Percentiles rank a stretch among this genome's conserved stretches.
Evolutionary conservation across 495 filamentous ascomycete species (phyloP).

Genomic region (Podospora pseudoanserina): DNA sequence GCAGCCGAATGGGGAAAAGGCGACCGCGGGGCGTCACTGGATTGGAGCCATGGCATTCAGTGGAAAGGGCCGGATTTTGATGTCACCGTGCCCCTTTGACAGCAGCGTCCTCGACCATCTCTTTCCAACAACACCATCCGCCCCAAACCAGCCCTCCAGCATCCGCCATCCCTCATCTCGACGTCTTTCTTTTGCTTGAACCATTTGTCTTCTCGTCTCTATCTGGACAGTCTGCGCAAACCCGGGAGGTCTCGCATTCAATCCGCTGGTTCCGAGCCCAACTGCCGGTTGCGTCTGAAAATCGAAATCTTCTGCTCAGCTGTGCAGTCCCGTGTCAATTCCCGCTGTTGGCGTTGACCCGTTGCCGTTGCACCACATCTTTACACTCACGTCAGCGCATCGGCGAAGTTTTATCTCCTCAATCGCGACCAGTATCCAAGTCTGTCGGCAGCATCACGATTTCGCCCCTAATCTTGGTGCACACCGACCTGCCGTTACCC

Average conservation of each 20-base stretch:
- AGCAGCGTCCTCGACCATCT: background rate
- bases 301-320: background rate
- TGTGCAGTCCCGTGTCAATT: slow-evolving; percentile 1
- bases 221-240: background rate
- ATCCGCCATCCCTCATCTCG: background rate
- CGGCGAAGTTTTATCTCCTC: slow-evolving; percentile 5
- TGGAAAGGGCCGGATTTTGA: slow-evolving; percentile 24
- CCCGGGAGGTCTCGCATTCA: slow-evolving; percentile 3
- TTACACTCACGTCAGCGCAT: slow-evolving; percentile 7
- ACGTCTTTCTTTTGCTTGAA: background rate
- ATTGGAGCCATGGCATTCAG: slow-evolving; percentile 12
- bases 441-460: background rate
- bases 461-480: background rate
- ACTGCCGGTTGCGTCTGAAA: slow-evolving; percentile 2
- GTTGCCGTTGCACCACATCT: background rate
- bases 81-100: slow-evolving; percentile 24
- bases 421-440: background rate
- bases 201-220: background rate
- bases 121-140: background rate
- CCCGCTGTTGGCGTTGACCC: background rate
- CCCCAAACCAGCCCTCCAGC: background rate
- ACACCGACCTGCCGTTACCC: background rate
- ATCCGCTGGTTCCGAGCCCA: slow-evolving; percentile 1
- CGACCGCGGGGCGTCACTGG: slow-evolving; percentile 15
- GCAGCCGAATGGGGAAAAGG: background rate